Base-by-base conservation (phyloP, 306 rosid species). In the Quercus engelmannii region DNA sequence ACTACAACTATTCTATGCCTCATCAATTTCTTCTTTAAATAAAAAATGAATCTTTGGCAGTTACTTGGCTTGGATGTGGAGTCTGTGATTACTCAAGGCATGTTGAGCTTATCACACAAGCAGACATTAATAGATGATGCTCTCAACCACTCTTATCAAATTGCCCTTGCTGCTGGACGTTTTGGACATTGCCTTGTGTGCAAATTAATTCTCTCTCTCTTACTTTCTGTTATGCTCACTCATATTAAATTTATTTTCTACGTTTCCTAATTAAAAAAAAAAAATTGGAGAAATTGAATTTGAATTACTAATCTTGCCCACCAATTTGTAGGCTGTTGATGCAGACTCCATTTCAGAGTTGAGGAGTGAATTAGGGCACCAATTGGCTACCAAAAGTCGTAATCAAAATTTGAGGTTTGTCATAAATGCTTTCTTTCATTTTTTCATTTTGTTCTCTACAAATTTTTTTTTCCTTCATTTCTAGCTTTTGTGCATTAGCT, bases 361-460 rank as follows among this genome's bases (percentile, higher is more conserved):
- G 73, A 91, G 97, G 82, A 94, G 97, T 89, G 97, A 91, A 80
- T 80, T 94, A 62, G 99, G 97, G 79, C 84, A 92, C 63, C 99
- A 91, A 23, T 80, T 92, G 78, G 99, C 99, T 74, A 85, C 67
- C 15, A 92, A 90, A 82, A 92, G 98, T 88, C 86, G 83, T 61
- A 77, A 83, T 76, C 58, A 85, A 67, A 87, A 90, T 68, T 88
- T 91, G 84, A 91, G 98, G 98, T 90, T 83, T 73, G 87, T 74
- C 3, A 1, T 65, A 8, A 19, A 33, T 33, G 38, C n/a, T 4
- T n/a, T 33, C 5, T 33, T n/a, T 19, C 14, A 9, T 67, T n/a
- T 67, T n/a, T 1, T 19, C 2, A 18, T 18, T 64, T 19, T 15
- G 14, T 67, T 35, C 72, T 67, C 15, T 4, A 3, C n/a, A 67